Evolutionary conservation across 2,329 filamentous ascomycete species (phyloP).

Genomic region (Calonectria naviculata): DNA sequence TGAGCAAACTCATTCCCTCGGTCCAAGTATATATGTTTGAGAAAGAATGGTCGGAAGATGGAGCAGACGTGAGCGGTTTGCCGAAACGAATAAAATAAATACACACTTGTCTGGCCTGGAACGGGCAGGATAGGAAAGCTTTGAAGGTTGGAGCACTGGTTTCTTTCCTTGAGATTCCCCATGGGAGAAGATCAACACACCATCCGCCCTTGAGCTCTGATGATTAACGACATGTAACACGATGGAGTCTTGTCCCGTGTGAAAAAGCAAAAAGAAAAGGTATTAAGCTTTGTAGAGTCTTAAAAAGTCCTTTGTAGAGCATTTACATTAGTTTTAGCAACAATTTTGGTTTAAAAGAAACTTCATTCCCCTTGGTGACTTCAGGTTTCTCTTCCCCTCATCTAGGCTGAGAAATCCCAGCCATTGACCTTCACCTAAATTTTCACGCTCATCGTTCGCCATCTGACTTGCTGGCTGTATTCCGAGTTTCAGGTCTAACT

Average conservation of each 20-base stretch:
- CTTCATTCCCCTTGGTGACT: no score
- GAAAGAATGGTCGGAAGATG: background rate
- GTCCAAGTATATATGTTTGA: background rate
- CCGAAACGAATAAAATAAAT: background rate
- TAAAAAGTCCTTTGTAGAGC: background rate
- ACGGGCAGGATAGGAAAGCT: background rate
- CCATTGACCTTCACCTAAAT: no score
- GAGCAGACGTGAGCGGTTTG: background rate
- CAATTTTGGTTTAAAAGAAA: background rate
- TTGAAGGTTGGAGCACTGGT: background rate
- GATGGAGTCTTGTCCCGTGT: background rate
- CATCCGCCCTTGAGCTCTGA: background rate
- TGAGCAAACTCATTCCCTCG: background rate
- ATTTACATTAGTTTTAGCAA: background rate
- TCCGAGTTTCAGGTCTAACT: no score
- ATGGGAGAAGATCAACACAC: background rate
- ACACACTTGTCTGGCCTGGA: background rate
- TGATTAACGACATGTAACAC: constrained; percentile 1
- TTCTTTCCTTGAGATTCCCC: background rate
- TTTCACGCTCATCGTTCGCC: no score
- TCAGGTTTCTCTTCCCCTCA: no score
- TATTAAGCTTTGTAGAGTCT: background rate
- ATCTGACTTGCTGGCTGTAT: no score
- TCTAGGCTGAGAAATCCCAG: no score
- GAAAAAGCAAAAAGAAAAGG: background rate